Conservation (phyloP, 495 filamentous ascomycete species). For the Penicillium mononematosum region DNA sequence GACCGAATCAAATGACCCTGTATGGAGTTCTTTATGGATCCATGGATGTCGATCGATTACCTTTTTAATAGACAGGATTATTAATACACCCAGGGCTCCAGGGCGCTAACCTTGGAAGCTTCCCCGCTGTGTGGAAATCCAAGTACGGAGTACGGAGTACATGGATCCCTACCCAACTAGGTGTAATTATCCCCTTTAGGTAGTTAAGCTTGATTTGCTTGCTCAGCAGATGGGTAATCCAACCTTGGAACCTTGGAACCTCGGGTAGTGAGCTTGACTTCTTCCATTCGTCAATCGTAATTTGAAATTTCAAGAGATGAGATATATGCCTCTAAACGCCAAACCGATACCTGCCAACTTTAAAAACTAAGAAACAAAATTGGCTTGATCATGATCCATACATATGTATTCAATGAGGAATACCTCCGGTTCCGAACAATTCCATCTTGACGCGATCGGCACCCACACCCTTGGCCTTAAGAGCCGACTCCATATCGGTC, state of each 20-base stretch:
- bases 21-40: neutral
- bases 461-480: conserved; percentile 53
- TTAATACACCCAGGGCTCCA: neutral
- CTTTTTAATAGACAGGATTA: neutral
- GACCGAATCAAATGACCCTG: neutral
- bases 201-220: neutral
- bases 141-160: neutral
- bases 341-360: no score
- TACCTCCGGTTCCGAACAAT: conserved; percentile 62
- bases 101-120: neutral
- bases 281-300: conserved; percentile 10
- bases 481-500: conserved; percentile 48
- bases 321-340: conserved; percentile 15
- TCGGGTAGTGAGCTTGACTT: neutral
- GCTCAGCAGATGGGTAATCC: neutral
- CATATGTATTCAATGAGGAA: conserved; percentile 20
- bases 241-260: no score
- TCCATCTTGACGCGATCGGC: conserved; percentile 61
- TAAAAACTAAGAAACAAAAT: neutral
- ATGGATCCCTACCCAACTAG: neutral
- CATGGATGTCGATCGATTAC: neutral
- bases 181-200: neutral
- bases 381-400: neutral
- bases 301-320: conserved; percentile 7
- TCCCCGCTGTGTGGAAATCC: neutral